Evolutionary conservation across 2,329 filamentous ascomycete species (phyloP).

Genomic region (Ophiognomonia clavigignenti-juglandacearum): DNA sequence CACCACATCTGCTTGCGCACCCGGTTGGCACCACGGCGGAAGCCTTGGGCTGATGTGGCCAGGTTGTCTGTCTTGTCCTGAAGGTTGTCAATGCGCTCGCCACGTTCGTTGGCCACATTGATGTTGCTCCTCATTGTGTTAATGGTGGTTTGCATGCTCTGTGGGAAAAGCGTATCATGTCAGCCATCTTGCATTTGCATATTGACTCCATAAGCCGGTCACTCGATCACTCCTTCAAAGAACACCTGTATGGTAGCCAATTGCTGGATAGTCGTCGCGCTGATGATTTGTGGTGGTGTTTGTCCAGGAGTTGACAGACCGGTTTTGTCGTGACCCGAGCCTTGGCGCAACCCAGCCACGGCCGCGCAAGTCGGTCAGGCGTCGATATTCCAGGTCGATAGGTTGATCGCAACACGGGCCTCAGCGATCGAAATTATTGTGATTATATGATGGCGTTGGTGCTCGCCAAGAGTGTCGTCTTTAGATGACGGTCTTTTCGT

Average conservation of each 20-base stretch:
- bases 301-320: background rate
- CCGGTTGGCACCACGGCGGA: slow-evolving; percentile 92
- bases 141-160: slow-evolving; percentile 98
- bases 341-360: background rate
- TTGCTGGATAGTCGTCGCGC: background rate
- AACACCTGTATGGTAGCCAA: background rate
- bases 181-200: background rate
- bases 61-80: slow-evolving; percentile 96
- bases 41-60: slow-evolving; percentile 86
- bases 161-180: slow-evolving; percentile 14
- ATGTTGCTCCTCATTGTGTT: slow-evolving; percentile 97
- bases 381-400: background rate
- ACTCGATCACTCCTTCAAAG: background rate
- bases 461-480: background rate
- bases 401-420: no score
- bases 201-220: background rate
- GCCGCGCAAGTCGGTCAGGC: background rate
- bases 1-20: slow-evolving; percentile 99
- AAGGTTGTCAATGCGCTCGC: slow-evolving; percentile 78
- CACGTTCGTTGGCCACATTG: slow-evolving; percentile 92
- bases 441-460: background rate
- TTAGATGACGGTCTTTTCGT: background rate
- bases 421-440: no score
- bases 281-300: no score
- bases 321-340: background rate